Evolutionary conservation across 768 basidiomycete genomes (phyloP).

Genomic region (Boletus subparvulus): DNA sequence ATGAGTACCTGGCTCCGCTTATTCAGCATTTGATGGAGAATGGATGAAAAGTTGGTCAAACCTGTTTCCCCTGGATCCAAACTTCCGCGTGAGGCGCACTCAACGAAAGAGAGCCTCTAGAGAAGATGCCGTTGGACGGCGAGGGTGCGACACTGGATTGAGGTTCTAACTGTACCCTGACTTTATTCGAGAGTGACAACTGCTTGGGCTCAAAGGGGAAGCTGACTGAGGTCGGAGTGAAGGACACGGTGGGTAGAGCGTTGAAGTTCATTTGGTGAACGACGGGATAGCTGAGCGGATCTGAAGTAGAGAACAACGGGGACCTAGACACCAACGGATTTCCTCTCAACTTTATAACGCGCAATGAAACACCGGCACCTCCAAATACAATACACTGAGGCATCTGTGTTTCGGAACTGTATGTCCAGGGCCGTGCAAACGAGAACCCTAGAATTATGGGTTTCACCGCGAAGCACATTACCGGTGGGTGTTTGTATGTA

Average conservation of each 20-base stretch:
- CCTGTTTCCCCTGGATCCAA: conserved; percentile 46
- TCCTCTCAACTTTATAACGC: conserved; percentile 22
- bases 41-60: conserved; percentile 17
- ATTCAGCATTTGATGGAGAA: conserved; percentile 8
- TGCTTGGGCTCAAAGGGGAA: conserved; percentile 41
- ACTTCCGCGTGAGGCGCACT: conserved; percentile 46
- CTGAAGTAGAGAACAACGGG: neutral
- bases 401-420: conserved; percentile 14
- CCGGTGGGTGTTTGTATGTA: conserved; percentile 2
- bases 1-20: conserved; percentile 40
- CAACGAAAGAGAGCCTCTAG: conserved; percentile 39
- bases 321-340: neutral
- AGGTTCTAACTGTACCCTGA: conserved; percentile 34
- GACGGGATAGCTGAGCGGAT: neutral
- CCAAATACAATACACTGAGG: too few relatives aligned
- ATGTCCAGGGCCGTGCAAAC: conserved; percentile 16
- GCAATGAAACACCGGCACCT: neutral
- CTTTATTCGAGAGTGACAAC: conserved; percentile 31
- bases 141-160: conserved; percentile 29
- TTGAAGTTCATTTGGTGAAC: conserved; percentile 24
- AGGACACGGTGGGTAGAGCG: conserved; percentile 31
- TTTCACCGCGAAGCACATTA: conserved; percentile 11
- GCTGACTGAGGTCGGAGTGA: conserved; percentile 36
- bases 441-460: conserved; percentile 18
- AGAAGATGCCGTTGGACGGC: conserved; percentile 44